These are phyloP conservation scores for Picochlorum sp. DNA, from an alignment of 139 green algal genomes.

Conservation along the genomic window DNA sequence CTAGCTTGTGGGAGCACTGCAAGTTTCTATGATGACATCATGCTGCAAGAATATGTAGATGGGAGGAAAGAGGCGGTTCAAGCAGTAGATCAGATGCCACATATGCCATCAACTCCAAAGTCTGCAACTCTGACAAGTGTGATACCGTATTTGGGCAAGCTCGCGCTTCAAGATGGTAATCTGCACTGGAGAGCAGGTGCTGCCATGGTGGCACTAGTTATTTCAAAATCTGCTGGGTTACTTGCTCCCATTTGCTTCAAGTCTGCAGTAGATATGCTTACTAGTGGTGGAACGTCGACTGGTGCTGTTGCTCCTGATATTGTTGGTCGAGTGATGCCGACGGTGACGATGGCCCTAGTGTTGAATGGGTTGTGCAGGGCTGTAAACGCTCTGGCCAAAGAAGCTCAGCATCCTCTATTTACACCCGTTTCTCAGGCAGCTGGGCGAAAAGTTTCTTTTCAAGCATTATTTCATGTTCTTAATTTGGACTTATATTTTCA, in stretches of 20 bases:
- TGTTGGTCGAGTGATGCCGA: neutral
- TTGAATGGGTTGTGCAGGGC: constrained; percentile 40
- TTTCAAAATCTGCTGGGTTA: constrained; percentile 47
- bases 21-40: no score
- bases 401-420: constrained; percentile 70
- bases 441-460: constrained; percentile 14
- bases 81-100: neutral
- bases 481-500: constrained; percentile 26
- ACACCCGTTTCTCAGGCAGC: constrained; percentile 63
- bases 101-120: constrained; percentile 23
- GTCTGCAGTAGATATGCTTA: constrained; percentile 58
- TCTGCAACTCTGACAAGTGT: constrained; percentile 21
- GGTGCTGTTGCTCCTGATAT: neutral
- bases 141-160: constrained; percentile 59
- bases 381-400: constrained; percentile 61
- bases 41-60: no score
- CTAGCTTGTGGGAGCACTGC: no score
- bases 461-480: constrained; percentile 21
- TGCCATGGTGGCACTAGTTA: constrained; percentile 55
- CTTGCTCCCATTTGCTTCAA: constrained; percentile 64
- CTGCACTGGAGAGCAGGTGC: constrained; percentile 56
- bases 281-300: neutral
- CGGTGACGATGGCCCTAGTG: constrained; percentile 18
- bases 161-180: constrained; percentile 53
- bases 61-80: no score